A percentile compares a stretch with the other conserved stretches of the same genome.
Conservation (phyloP, 768 basidiomycete genomes). For the Lyophyllum semitale region DNA sequence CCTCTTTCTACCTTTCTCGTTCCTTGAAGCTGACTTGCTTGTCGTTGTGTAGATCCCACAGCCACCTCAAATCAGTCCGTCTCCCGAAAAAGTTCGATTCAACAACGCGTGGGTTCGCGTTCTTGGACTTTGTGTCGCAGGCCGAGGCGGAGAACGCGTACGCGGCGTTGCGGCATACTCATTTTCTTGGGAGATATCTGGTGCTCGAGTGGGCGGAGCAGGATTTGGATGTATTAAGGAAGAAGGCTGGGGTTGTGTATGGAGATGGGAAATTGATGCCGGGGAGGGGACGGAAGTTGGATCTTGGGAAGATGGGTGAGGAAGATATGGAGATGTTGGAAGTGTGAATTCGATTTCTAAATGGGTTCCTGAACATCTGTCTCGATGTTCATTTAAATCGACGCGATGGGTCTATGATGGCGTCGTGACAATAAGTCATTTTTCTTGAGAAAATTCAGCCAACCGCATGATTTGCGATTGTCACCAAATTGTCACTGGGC, state of each 20-base stretch:
- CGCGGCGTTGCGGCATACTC: slow-evolving; percentile 86
- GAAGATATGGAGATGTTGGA: slow-evolving; percentile 39
- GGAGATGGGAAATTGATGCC: slow-evolving; percentile 71
- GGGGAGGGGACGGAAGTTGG: slow-evolving; percentile 74
- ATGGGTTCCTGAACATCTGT: no score
- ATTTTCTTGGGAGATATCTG: slow-evolving; percentile 93
- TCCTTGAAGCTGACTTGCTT: neutral
- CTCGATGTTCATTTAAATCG: no score
- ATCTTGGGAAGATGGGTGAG: slow-evolving; percentile 44
- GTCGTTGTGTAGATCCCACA: slow-evolving; percentile 66
- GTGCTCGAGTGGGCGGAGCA: slow-evolving; percentile 93
- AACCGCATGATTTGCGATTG: no score
- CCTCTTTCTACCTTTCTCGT: slow-evolving; percentile 1
- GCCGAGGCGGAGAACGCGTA: slow-evolving; percentile 90
- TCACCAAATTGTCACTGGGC: no score
- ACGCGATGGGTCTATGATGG: no score
- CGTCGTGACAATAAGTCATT: no score
- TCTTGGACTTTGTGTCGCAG: no score
- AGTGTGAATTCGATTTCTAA: no score
- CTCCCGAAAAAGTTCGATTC: slow-evolving; percentile 91
- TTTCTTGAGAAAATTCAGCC: no score
- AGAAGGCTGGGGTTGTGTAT: slow-evolving; percentile 79
- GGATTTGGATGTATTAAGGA: slow-evolving; percentile 73
- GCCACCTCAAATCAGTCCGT: slow-evolving; percentile 91
- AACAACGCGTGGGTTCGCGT: no score